These are phyloP conservation scores for Grosmannia serpens DNA, from an alignment of 2,329 filamentous ascomycete genomes.

Conservation along the genomic window DNA sequence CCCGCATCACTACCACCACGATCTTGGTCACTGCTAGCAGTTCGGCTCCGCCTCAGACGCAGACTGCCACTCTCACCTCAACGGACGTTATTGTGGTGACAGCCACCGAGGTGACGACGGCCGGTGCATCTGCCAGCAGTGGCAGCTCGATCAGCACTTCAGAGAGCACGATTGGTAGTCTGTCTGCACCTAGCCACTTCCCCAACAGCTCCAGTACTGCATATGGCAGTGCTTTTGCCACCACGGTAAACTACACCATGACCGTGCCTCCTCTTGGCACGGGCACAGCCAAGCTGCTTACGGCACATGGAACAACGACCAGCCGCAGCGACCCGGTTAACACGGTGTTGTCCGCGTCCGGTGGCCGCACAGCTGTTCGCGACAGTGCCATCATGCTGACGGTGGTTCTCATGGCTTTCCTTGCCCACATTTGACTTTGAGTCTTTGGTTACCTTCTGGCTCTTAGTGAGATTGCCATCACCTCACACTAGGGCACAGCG, in stretches of 20 bases:
- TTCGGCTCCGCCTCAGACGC: not conserved
- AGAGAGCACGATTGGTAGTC: not conserved
- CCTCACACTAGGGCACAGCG: not conserved
- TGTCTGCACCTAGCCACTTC: not conserved
- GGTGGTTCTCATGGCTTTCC: conserved; percentile 21
- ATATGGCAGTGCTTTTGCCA: not conserved
- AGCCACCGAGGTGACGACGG: not conserved
- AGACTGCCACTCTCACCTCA: conserved; percentile 2
- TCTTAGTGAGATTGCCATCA: not conserved
- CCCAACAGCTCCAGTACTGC: conserved; percentile 3
- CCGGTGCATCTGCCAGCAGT: conserved; percentile 3
- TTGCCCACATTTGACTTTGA: conserved; percentile 8
- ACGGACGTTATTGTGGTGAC: conserved; percentile 2
- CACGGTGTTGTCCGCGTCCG: conserved; percentile 20
- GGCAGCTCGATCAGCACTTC: not conserved
- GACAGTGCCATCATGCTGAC: conserved; percentile 24
- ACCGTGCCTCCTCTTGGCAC: conserved; percentile 1
- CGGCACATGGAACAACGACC: conserved; percentile 15
- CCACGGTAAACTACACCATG: conserved; percentile 9
- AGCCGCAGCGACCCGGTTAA: conserved; percentile 13
- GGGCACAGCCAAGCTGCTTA: not conserved
- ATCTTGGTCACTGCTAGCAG: conserved; percentile 6
- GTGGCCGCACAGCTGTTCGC: conserved; percentile 3
- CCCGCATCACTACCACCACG: conserved; percentile 6
- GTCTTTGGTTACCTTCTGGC: not conserved